A percentile compares a stretch with the other conserved stretches of the same genome.
phyloP scores from a whole-genome alignment of 345 rosid species.

The Eucalyptus paniculata region DNA sequence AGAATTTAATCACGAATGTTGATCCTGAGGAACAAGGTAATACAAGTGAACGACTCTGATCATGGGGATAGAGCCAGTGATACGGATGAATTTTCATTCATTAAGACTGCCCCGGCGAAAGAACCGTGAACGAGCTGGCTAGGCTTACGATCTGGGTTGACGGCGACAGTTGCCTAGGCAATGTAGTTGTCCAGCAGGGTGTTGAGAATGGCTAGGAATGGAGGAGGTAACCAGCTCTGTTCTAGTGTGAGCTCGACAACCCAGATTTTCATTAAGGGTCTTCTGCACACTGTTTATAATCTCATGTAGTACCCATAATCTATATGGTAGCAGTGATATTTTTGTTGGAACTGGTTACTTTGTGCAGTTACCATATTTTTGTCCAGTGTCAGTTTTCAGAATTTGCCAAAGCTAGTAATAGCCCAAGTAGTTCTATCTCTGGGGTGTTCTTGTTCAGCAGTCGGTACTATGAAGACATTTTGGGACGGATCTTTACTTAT shows the following conservation, averaged over 20 bases:
- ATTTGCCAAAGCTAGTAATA: background rate
- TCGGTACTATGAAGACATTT: background rate
- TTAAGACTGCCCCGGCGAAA: constrained; percentile 27
- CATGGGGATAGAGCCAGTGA: constrained; percentile 8
- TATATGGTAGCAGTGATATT: background rate
- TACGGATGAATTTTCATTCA: constrained; percentile 61
- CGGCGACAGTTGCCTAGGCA: background rate
- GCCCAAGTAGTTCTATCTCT: background rate
- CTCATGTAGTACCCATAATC: background rate
- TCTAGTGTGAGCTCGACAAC: background rate
- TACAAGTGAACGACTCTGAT: constrained; percentile 15
- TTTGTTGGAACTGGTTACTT: background rate
- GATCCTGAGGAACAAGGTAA: constrained; percentile 16
- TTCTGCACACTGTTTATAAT: background rate
- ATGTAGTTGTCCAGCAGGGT: background rate
- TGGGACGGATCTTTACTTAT: background rate
- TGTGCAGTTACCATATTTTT: background rate
- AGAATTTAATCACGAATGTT: constrained; percentile 22
- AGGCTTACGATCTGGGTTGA: background rate
- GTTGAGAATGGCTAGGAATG: background rate
- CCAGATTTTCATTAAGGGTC: background rate
- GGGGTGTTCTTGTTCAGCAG: background rate
- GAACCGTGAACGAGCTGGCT: constrained; percentile 6
- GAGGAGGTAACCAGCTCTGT: background rate
- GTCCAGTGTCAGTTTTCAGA: background rate